Evolutionary conservation across 768 basidiomycete genomes (phyloP).

Genomic region (Serendipita sp.): DNA sequence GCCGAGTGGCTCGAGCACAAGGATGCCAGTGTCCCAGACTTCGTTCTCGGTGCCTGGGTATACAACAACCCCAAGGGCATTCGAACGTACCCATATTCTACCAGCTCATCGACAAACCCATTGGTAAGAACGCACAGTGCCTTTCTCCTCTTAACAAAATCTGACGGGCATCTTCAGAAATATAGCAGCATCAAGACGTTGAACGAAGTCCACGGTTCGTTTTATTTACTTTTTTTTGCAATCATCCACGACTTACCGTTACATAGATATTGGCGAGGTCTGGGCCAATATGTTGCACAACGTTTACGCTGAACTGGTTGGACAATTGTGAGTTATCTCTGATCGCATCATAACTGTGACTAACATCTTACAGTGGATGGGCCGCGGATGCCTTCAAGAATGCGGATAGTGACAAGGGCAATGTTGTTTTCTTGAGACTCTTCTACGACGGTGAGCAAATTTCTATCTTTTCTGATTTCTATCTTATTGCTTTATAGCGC

Average conservation of each 20-base stretch:
- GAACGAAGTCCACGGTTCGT: slow-evolving; percentile 7
- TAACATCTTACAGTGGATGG: not conserved
- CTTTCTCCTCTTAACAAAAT: not conserved
- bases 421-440: slow-evolving; percentile 35
- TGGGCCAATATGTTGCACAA: slow-evolving; percentile 27
- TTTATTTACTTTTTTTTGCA: no score
- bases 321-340: not conserved
- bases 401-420: slow-evolving; percentile 28
- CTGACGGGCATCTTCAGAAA: slow-evolving; percentile 7
- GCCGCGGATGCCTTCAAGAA: slow-evolving; percentile 25
- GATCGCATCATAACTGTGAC: not conserved
- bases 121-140: not conserved
- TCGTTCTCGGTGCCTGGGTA: slow-evolving; percentile 9
- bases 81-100: slow-evolving; percentile 14
- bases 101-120: slow-evolving; percentile 11
- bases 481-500: slow-evolving; percentile 12
- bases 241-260: no score
- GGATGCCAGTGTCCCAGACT: slow-evolving; percentile 4
- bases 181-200: not conserved
- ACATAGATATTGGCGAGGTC: slow-evolving; percentile 36
- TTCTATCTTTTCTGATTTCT: no score
- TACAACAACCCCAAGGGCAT: slow-evolving; percentile 24
- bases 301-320: slow-evolving; percentile 10
- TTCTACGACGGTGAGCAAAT: slow-evolving; percentile 26
- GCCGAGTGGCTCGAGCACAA: slow-evolving; percentile 17